These are phyloP conservation scores for Erythrobasidium yunnanense DNA, from an alignment of 768 basidiomycete genomes.

Conservation along the genomic window DNA sequence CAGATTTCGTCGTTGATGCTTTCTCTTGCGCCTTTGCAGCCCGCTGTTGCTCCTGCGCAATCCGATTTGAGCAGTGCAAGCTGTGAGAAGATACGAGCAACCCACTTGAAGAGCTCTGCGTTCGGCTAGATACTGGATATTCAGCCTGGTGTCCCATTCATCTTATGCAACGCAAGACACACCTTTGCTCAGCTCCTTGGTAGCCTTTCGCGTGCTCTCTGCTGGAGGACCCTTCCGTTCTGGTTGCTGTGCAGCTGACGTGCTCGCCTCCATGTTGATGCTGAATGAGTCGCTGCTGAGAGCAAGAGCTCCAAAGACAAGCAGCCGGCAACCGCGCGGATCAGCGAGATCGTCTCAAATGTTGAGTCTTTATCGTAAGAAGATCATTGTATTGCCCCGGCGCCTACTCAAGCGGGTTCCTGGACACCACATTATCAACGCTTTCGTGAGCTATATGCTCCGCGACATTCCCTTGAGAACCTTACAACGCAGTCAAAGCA, in stretches of 20 bases:
- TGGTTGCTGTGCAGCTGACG: background rate
- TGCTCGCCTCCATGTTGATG: background rate
- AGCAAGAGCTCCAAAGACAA: background rate
- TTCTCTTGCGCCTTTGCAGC: slow-evolving; percentile 20
- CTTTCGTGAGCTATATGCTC: no score
- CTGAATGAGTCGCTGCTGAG: background rate
- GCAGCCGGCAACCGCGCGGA: background rate
- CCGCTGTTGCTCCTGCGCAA: slow-evolving; percentile 14
- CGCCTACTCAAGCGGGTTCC: no score
- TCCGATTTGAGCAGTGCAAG: background rate
- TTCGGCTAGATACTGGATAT: background rate
- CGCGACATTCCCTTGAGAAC: no score
- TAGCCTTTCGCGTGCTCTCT: slow-evolving; percentile 5
- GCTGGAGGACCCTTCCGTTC: slow-evolving; percentile 2
- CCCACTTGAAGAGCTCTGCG: slow-evolving; percentile 15
- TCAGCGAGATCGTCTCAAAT: background rate
- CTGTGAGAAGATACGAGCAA: background rate
- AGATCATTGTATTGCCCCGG: no score
- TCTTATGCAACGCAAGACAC: background rate
- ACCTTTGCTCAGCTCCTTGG: slow-evolving; percentile 25
- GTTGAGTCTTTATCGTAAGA: background rate
- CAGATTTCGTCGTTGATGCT: background rate
- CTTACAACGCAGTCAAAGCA: no score
- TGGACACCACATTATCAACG: no score
- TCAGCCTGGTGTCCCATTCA: background rate